These are phyloP conservation scores for Leccinum rimulosum DNA, from an alignment of 768 basidiomycete genomes.

Conservation along the genomic window DNA sequence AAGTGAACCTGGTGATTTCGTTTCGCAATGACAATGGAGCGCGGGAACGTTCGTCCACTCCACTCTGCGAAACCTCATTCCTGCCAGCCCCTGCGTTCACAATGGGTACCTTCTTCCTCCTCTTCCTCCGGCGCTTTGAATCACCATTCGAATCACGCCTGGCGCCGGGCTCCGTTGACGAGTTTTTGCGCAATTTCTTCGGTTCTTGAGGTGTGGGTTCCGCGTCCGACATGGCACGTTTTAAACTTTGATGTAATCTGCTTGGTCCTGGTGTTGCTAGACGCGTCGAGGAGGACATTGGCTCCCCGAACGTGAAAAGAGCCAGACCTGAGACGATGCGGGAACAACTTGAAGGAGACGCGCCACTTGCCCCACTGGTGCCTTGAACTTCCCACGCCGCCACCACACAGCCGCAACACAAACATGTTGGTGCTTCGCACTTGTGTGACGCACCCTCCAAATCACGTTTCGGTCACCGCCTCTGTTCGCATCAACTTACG, in stretches of 20 bases:
- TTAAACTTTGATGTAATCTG: conserved; percentile 3
- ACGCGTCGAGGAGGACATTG: conserved; percentile 29
- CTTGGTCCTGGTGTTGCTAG: conserved; percentile 16
- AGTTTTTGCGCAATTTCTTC: conserved; percentile 26
- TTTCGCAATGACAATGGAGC: conserved; percentile 23
- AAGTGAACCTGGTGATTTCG: conserved; percentile 28
- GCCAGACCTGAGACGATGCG: not conserved
- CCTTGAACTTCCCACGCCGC: conserved; percentile 29
- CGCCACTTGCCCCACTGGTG: not conserved
- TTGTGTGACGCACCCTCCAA: too few relatives aligned
- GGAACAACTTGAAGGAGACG: not conserved
- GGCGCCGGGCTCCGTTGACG: conserved; percentile 13
- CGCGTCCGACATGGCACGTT: conserved; percentile 25
- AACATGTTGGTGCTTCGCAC: too few relatives aligned
- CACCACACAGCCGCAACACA: too few relatives aligned
- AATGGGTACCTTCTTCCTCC: conserved; percentile 28
- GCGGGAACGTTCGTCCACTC: conserved; percentile 11
- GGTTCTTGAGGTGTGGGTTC: conserved; percentile 17
- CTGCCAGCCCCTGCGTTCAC: conserved; percentile 13
- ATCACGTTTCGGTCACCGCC: too few relatives aligned
- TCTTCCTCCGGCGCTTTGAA: conserved; percentile 27
- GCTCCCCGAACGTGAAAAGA: not conserved
- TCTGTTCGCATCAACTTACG: too few relatives aligned
- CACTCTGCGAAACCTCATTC: conserved; percentile 8
- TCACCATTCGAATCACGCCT: conserved; percentile 24